Percentiles rank a stretch among this genome's conserved stretches.
Evolutionary conservation across 108 stramenopile species (phyloP).

Genomic region (Skeletonema marinoi): DNA sequence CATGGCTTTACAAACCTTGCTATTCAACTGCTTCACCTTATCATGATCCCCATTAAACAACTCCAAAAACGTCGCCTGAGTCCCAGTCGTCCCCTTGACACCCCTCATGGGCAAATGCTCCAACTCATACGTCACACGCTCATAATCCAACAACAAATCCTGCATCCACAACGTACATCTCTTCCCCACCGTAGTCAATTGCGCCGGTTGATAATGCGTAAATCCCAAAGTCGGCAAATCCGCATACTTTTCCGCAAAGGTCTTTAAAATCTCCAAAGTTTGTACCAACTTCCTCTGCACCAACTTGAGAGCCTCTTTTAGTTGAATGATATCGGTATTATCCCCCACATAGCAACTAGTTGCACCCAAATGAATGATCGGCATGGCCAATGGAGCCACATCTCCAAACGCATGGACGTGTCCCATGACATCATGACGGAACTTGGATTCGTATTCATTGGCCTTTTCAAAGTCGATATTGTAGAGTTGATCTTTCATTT

Average conservation of each 20-base stretch:
- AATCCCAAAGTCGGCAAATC: constrained; percentile 96
- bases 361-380: constrained; percentile 97
- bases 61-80: constrained; percentile 97
- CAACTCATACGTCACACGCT: constrained; percentile 88
- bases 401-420: constrained; percentile 98
- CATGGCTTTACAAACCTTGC: constrained; percentile 92
- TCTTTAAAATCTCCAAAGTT: constrained; percentile 69
- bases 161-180: constrained; percentile 97
- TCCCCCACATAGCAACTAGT: constrained; percentile 97
- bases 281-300: constrained; percentile 92
- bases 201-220: constrained; percentile 98
- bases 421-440: constrained; percentile 99
- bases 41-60: constrained; percentile 99
- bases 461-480: constrained; percentile 95
- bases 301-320: constrained; percentile 84
- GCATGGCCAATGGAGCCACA: constrained; percentile 90
- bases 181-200: constrained; percentile 98
- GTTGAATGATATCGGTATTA: constrained; percentile 95
- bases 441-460: constrained; percentile 91
- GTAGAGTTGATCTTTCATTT: constrained; percentile 84
- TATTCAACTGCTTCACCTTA: constrained; percentile 90
- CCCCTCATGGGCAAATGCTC: constrained; percentile 96
- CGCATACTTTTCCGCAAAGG: constrained; percentile 84
- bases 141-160: constrained; percentile 90
- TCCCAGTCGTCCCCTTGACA: constrained; percentile 99